A percentile compares a stretch with the other conserved stretches of the same genome.
phyloP scores from a whole-genome alignment of 345 rosid genomes.

The Eucalyptus albens region DNA sequence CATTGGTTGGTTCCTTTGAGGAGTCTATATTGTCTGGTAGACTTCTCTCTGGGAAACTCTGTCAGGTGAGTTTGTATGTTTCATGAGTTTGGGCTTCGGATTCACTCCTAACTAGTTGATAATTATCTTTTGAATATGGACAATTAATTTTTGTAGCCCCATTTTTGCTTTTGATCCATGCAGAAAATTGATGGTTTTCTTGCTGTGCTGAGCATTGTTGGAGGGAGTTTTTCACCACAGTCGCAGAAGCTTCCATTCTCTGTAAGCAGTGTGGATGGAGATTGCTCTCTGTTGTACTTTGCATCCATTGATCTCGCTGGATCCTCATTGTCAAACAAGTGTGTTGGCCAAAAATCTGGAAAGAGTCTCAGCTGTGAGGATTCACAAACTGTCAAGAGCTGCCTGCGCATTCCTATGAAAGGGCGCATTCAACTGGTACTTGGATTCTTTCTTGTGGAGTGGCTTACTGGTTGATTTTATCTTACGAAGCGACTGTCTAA shows the following conservation, averaged over 20 bases:
- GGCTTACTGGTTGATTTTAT: background rate
- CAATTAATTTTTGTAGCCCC: background rate
- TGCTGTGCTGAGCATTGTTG: constrained; percentile 87
- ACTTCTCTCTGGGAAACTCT: constrained; percentile 43
- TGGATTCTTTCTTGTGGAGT: background rate
- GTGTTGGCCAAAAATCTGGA: constrained; percentile 41
- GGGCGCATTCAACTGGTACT: constrained; percentile 90
- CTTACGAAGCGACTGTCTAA: background rate
- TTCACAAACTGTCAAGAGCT: constrained; percentile 49
- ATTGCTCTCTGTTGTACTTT: constrained; percentile 62
- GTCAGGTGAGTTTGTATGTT: constrained; percentile 37
- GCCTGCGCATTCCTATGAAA: constrained; percentile 76
- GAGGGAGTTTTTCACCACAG: constrained; percentile 79
- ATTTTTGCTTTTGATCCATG: background rate
- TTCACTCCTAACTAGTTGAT: background rate
- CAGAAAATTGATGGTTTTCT: constrained; percentile 88
- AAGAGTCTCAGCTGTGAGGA: constrained; percentile 41
- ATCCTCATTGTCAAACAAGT: constrained; percentile 37
- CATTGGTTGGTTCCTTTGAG: constrained; percentile 97
- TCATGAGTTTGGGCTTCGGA: background rate
- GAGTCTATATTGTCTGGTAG: constrained; percentile 90
- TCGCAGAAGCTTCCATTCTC: constrained; percentile 91
- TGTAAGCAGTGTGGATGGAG: constrained; percentile 85
- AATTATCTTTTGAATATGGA: background rate
- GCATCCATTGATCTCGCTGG: constrained; percentile 77